These are phyloP conservation scores for Salix arbutifolia DNA, from an alignment of 345 rosid species.

Conservation along the genomic window DNA sequence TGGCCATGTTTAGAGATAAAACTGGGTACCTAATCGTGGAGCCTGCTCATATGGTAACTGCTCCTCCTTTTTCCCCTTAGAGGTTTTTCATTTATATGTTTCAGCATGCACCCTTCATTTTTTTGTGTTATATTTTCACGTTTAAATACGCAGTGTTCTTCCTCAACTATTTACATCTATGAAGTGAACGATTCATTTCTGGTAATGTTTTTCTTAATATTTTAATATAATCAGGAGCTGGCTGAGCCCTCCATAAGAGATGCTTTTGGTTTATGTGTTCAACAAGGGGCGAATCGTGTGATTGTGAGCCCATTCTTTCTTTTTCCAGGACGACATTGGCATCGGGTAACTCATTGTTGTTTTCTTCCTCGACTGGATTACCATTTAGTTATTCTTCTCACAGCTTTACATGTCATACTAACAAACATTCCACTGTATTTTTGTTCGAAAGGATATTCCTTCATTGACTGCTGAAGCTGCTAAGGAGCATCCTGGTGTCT, in stretches of 20 bases:
- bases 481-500: conserved; percentile 58
- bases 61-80: background rate
- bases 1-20: conserved; percentile 68
- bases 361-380: conserved; percentile 6
- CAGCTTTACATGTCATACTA: background rate
- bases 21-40: conserved; percentile 70
- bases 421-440: background rate
- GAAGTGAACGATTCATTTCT: background rate
- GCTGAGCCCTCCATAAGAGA: conserved; percentile 83
- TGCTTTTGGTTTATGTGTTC: conserved; percentile 70
- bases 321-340: conserved; percentile 93
- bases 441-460: conserved; percentile 65
- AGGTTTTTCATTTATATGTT: too few species aligned
- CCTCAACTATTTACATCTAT: background rate
- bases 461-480: conserved; percentile 89
- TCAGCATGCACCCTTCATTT: too few species aligned
- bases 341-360: conserved; percentile 48
- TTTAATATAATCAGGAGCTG: conserved; percentile 53
- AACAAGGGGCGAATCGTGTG: conserved; percentile 70
- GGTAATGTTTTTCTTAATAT: background rate
- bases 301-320: conserved; percentile 90
- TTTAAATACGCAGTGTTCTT: background rate
- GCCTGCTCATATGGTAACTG: conserved; percentile 93
- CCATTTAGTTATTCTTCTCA: background rate
- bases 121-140: too few species aligned